These are phyloP conservation scores for Penicillium corylophilum DNA, from an alignment of 2,329 filamentous ascomycete species.

Conservation along the genomic window DNA sequence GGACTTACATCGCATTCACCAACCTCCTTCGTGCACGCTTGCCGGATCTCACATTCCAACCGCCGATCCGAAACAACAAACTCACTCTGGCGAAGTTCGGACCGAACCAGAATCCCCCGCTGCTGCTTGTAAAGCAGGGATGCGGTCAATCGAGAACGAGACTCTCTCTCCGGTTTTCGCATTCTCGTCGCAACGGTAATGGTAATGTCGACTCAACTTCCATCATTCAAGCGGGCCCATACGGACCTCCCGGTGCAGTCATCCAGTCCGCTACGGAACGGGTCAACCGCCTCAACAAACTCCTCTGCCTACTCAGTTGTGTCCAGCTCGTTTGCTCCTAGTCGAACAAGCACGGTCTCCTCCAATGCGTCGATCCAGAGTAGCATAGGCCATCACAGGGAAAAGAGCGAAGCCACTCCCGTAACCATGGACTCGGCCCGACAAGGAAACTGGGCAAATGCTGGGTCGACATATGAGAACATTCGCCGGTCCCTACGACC, in stretches of 20 bases:
- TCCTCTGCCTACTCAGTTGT: slow-evolving; percentile 54
- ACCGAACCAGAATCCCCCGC: slow-evolving; percentile 19
- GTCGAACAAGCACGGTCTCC: slow-evolving; percentile 67
- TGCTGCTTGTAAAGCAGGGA: slow-evolving; percentile 37
- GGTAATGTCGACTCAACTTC: slow-evolving; percentile 43
- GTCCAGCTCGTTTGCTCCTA: slow-evolving; percentile 52
- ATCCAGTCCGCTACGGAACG: slow-evolving; percentile 53
- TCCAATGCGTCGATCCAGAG: slow-evolving; percentile 65
- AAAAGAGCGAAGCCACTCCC: slow-evolving; percentile 68
- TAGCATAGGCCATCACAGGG: slow-evolving; percentile 64
- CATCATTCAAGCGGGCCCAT: slow-evolving; percentile 39
- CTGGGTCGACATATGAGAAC: slow-evolving; percentile 68
- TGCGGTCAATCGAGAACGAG: slow-evolving; percentile 38
- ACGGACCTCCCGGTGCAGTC: slow-evolving; percentile 42
- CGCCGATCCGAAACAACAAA: slow-evolving; percentile 1
- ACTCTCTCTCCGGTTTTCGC: slow-evolving; percentile 27
- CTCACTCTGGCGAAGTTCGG: neutral
- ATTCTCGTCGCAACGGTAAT: slow-evolving; percentile 28
- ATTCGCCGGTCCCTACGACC: slow-evolving; percentile 76
- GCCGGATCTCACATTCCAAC: slow-evolving; percentile 19
- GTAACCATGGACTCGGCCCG: slow-evolving; percentile 23
- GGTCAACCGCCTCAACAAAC: slow-evolving; percentile 55
- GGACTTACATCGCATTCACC: slow-evolving; percentile 1
- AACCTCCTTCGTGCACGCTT: slow-evolving; percentile 5
- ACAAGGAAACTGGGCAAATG: slow-evolving; percentile 34